Evolutionary conservation across 1,139 yeast species (phyloP), one percentile per base, ranked within the genome.

Genomic region (Casaregolazyma suthepensis): DNA sequence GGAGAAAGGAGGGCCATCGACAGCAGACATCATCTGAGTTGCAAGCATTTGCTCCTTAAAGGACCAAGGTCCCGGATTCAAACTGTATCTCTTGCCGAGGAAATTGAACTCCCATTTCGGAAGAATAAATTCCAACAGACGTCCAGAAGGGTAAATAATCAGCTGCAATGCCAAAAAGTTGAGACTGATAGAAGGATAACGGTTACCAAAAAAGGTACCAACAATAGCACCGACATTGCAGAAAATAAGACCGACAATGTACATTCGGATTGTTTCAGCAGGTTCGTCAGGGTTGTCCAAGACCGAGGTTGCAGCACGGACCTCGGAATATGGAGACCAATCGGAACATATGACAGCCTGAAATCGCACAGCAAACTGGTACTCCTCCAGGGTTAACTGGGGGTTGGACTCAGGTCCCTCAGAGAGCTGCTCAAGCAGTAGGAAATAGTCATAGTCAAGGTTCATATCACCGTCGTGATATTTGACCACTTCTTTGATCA

Each of bases 41-140:
- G 82, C 72, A 57, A 81, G 70, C 83, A 82, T 81, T 71, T 84
- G 88, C 63, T 85, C 91, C 66, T 85, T 85, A 63, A 72, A 76
- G 35, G 77, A 72, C 87, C 88, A 85, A 5, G 82, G 81, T 13
- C 84, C 84, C 1, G 83, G 82, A 66, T 83, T 75, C 61, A 80
- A 61, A 52, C 78, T 66, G 61, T 67, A 55, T 56, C 71, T 70
- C 54, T 59, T 64, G 45, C 74, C 78, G 59, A 68, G 69, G 58
- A 63, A 66, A 38, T 61, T 73, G 63, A 79, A 65, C 20, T 74
- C 76, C 74, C 75, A 71, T 52, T 75, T 74, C 10, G 87, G 87
- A 13, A 82, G 57, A 46, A 69, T 51, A 20, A 56, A 50, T 26
- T 58, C 57, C 19, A 56, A 37, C 22, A 58, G 38, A 31, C 54